These are phyloP conservation scores for Setaria italica DNA, from an alignment of 202 grass and related monocot species.

Conservation along the genomic window DNA sequence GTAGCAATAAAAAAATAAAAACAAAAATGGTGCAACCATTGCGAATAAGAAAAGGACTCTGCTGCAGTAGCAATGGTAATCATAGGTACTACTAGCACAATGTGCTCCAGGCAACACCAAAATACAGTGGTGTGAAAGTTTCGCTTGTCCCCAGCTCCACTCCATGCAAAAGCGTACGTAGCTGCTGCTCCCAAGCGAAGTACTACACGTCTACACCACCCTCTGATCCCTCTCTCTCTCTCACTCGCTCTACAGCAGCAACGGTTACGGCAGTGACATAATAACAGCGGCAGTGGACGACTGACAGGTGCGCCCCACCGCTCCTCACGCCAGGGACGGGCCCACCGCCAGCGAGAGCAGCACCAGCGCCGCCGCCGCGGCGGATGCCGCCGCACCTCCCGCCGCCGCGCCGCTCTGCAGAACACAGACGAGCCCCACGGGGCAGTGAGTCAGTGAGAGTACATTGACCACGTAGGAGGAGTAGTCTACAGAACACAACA, in stretches of 20 bases:
- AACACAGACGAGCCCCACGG: background rate
- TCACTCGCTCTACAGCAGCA: background rate
- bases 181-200: background rate
- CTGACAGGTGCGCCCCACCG: constrained; percentile 8
- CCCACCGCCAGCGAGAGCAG: constrained; percentile 42
- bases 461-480: background rate
- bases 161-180: background rate
- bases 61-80: no score
- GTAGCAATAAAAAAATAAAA: no score
- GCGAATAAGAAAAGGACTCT: no score
- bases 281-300: background rate
- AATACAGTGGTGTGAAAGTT: background rate
- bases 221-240: background rate
- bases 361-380: background rate
- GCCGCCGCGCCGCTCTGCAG: constrained; percentile 40
- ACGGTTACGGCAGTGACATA: background rate
- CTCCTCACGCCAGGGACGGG: background rate
- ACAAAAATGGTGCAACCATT: no score
- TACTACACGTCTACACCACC: background rate
- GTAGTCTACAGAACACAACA: background rate
- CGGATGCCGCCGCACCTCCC: background rate
- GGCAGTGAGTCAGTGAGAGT: background rate
- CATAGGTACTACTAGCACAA: no score
- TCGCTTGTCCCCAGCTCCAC: no score
- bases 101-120: background rate